These are phyloP conservation scores for Aspergillus sp. DNA, from an alignment of 2,329 filamentous ascomycete genomes.

Conservation along the genomic window DNA sequence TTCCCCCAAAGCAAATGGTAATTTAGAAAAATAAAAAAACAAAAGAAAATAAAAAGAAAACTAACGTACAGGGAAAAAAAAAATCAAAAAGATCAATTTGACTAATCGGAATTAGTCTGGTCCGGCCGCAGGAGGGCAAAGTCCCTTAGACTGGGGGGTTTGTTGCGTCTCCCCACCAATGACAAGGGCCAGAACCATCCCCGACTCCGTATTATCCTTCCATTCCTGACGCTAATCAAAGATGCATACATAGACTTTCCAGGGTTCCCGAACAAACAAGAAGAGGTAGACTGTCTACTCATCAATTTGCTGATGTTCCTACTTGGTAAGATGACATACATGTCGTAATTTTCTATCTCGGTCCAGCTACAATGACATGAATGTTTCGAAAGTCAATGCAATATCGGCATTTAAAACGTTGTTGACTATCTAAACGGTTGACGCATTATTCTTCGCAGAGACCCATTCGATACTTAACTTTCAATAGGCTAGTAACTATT, in stretches of 20 bases:
- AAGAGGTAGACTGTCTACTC: constrained; percentile 1
- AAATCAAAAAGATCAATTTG: neutral
- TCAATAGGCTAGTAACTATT: too few relatives aligned
- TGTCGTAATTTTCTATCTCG: neutral
- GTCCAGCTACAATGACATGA: too few relatives aligned
- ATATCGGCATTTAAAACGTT: too few relatives aligned
- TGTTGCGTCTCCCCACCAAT: neutral
- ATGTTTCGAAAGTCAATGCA: too few relatives aligned
- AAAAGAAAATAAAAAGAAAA: neutral
- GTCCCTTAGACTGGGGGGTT: neutral
- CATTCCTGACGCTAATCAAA: neutral
- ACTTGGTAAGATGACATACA: constrained; percentile 1
- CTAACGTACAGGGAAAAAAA: neutral
- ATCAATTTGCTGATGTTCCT: constrained; percentile 12
- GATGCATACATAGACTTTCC: constrained; percentile 10
- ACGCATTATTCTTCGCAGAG: too few relatives aligned
- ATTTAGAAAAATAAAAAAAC: neutral
- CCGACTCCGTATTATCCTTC: neutral
- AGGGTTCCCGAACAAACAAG: constrained; percentile 12
- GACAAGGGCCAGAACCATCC: neutral
- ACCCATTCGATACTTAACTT: too few relatives aligned
- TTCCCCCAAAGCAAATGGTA: neutral
- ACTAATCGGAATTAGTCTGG: constrained; percentile 5
- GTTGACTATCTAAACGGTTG: too few relatives aligned
- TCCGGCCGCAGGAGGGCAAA: neutral